Evolutionary conservation across 192 early-diverging fungal species (phyloP), one percentile per base, ranked within the genome.

Genomic region (Coemansia sp.): DNA sequence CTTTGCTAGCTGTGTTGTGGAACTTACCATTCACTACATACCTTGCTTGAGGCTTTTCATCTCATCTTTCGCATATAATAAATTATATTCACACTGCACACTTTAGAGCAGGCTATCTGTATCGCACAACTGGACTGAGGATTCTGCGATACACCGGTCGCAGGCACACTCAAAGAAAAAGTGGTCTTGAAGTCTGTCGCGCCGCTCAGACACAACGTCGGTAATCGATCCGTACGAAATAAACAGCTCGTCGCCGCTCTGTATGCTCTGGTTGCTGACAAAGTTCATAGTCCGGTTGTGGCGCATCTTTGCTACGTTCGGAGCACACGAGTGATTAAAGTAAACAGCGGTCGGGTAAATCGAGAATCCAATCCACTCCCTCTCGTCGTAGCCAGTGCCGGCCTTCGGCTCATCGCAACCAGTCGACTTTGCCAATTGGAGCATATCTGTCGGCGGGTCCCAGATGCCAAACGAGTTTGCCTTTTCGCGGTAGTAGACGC

Each of bases 381-480:
- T 77, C 46, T 83, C 85, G 22, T 49, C 54, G 9, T 70, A 54
- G 9, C 29, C 51, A 43, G 45, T 46, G n/a, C 15, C 24, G 2
- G 11, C 58, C 20, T 37, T 27, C 17, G 43, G 20, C 7, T 22
- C 46, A 22, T 20, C 22, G 6, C 17, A 1, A n/a, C 24, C 47
- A 31, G 17, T 15, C 0, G 20, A 12, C 6, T 5, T 4, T 4
- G 47, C 49, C 24, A 62, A 45, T 45, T 57, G 12, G 17, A 62
- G 53, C 29, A 42, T 73, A 24, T 83, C 81, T 4, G 42, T 56
- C 3, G 82, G 64, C 20, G 71, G 70, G 39, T 91, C 88, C 64
- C 88, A 87, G 58, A 91, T 83, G 0, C 89, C 89, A 79, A 91
- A 91, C 6, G 88, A 87, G 61, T 91, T 91, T 20, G 89, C 83